Base-by-base conservation (phyloP, 495 filamentous ascomycete genomes). In the Penicillium manginii region DNA sequence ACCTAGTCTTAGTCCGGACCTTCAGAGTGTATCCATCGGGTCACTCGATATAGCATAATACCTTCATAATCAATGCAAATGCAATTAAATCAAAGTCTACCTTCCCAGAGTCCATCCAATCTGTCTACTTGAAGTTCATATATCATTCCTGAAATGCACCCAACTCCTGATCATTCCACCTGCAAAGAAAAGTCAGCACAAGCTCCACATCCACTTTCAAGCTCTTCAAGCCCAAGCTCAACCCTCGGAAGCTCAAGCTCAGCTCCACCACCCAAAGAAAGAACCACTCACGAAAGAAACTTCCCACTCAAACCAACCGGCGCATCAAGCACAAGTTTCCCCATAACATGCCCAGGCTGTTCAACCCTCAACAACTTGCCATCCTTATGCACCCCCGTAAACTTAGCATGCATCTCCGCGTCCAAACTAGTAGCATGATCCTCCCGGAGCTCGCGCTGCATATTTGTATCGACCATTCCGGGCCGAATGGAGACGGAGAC, bases 381-480 rank as follows among this genome's bases (percentile, higher is more conserved):
- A 4, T 77, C 71, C 66, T 82, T 79, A 68, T 93, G 82, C 55
- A 91, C 81, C 15, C 78, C 68, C 17, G 79, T 77, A 67, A 97
- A 97, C 65, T 83, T 88, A n/a, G 81, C 75, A 56, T 84, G 83
- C 58, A 87, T 82, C 51, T 86, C 79, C 21, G 77, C 73, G 47
- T 87, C 78, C 88, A 98, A 88, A 18, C 73, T 78, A 0, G 70
- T 70, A 31, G 73, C 69, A 64, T 93, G 90, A 51, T 84, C 79
- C 40, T 93, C 88, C 54, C 94, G 80, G 33, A 98, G 80, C 47
- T 88, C 84, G 47, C 83, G 82, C 71, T 97, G 94, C 94, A 98
- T 98, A 40, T 91, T 90, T 2, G 94, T 98, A 67, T 97, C 90
- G 23, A 94, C 86, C 56, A 91, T 87, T 6, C 94, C 94, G 0